Conservation (phyloP, 2,329 filamentous ascomycete genomes). For the Pyrenochaeta sp. region DNA sequence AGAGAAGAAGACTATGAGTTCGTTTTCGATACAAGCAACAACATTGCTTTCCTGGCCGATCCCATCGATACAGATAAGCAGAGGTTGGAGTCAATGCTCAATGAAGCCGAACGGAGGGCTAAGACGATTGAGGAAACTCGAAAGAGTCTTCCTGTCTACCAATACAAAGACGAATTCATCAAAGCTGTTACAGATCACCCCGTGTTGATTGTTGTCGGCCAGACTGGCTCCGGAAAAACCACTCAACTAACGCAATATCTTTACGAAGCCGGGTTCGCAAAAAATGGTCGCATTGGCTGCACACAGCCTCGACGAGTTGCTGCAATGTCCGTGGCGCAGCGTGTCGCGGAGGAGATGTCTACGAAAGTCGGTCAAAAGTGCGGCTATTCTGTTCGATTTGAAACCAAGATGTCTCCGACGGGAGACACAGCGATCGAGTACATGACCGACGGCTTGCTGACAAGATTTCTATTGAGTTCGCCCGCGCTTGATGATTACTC, state of each 20-base stretch:
- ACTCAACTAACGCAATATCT: conserved; percentile 95
- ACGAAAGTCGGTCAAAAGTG: conserved; percentile 91
- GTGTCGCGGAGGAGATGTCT: conserved; percentile 93
- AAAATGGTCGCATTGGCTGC: conserved; percentile 85
- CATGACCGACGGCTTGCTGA: conserved; percentile 97
- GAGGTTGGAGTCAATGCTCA: conserved; percentile 79
- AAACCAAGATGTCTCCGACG: conserved; percentile 76
- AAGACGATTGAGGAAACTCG: conserved; percentile 89
- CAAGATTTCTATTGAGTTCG: conserved; percentile 81
- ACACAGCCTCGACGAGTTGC: conserved; percentile 95
- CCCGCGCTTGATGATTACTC: conserved; percentile 84
- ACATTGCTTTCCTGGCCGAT: conserved; percentile 79
- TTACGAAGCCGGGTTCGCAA: conserved; percentile 64
- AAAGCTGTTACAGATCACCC: conserved; percentile 87
- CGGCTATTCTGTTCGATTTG: conserved; percentile 93
- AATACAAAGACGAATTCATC: conserved; percentile 85
- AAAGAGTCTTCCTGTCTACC: conserved; percentile 88
- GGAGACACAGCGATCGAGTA: conserved; percentile 94
- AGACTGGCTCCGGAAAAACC: conserved; percentile 95
- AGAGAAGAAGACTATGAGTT: conserved; percentile 89
- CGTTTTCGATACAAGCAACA: conserved; percentile 88
- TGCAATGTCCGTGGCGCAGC: conserved; percentile 95
- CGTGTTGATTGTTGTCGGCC: conserved; percentile 89
- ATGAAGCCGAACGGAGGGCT: conserved; percentile 88
- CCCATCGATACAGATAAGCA: conserved; percentile 80